Base-by-base conservation (phyloP, 108 stramenopile species). In the Nannochloropsis salina region DNA sequence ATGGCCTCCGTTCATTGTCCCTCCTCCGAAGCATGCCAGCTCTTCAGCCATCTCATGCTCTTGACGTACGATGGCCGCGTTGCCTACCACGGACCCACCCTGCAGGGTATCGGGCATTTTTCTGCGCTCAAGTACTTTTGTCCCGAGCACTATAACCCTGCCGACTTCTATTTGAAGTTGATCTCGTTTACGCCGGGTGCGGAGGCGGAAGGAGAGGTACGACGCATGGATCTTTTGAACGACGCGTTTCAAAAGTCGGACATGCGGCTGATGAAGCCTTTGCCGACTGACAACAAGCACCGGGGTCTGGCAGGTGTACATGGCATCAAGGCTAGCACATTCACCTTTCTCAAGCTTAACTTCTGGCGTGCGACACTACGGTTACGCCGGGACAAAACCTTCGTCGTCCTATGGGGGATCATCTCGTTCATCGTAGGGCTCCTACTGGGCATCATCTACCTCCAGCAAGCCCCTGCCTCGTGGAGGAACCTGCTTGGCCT, bases 31-130 rank as follows among this genome's bases (percentile, higher is more conserved):
- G 61, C 61, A 15, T 74, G 61, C 61, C 61, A 74, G n/a, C 61
- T 74, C 61, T 74, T 74, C n/a, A 74, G 61, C 61, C 61, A 74
- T n/a, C 61, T 74, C 61, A 74, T 74, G 61, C 61, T 74, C n/a
- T n/a, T 74, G 6, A 74, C 61, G 8, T 74, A n/a, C 61, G 61
- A 74, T n/a, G 61, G 61, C 8, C 61, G 61, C 61, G 20, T 74
- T 2, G 61, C 61, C 61, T 74, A 74, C 61, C 61, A 74, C 61
- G 61, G 61, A 15, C 61, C 61, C 4, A 74, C 61, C 1, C 8
- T 74, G 3, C 61, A 74, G 61, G 61, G 61, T 4, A 74, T 74
- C 61, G 61, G n/a, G 61, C 3, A 74, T n/a, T 74, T 74, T 0
- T 74, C 61, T n/a, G 15, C 61, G 20, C 8, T 74, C 20, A 74